Percentiles rank a stretch among this genome's conserved stretches.
These are phyloP conservation scores for Flaveria robusta DNA, from an alignment of 129 eudicot species.

Conservation along the genomic window DNA sequence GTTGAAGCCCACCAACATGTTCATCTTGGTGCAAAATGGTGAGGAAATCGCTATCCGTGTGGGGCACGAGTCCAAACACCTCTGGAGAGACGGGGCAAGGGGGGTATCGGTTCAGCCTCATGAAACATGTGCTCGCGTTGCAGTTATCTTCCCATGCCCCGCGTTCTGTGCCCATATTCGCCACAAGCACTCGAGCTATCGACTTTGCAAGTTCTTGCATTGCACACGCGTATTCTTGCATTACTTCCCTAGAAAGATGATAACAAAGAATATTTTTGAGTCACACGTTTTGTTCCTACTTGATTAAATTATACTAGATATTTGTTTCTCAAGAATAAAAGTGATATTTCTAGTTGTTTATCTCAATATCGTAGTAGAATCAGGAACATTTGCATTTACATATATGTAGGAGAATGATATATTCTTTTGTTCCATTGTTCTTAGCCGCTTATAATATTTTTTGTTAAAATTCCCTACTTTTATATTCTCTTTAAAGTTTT, in stretches of 20 bases:
- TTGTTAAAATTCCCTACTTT: constrained; percentile 16
- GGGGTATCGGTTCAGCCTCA: constrained; percentile 64
- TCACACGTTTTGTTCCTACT: not conserved
- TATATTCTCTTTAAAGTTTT: constrained; percentile 22
- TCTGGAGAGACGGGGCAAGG: constrained; percentile 54
- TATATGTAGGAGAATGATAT: constrained; percentile 17
- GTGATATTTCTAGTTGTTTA: constrained; percentile 25
- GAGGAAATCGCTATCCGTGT: constrained; percentile 73
- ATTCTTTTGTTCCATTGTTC: constrained; percentile 32
- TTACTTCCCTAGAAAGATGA: constrained; percentile 50
- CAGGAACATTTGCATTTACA: constrained; percentile 24
- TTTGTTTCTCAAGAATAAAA: not conserved
- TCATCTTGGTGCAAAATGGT: constrained; percentile 76
- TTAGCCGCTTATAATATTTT: constrained; percentile 35
- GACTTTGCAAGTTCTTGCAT: constrained; percentile 65
- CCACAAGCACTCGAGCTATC: constrained; percentile 45
- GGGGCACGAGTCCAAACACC: constrained; percentile 66
- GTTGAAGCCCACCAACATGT: constrained; percentile 73
- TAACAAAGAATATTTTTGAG: not conserved
- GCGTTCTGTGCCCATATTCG: constrained; percentile 44
- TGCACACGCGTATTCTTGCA: constrained; percentile 61
- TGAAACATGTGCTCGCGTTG: constrained; percentile 61
- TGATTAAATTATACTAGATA: not conserved
- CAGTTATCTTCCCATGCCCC: constrained; percentile 50
- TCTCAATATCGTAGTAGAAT: constrained; percentile 16